Conservation (phyloP, 345 rosid genomes). For the Eucalyptus grandis region DNA sequence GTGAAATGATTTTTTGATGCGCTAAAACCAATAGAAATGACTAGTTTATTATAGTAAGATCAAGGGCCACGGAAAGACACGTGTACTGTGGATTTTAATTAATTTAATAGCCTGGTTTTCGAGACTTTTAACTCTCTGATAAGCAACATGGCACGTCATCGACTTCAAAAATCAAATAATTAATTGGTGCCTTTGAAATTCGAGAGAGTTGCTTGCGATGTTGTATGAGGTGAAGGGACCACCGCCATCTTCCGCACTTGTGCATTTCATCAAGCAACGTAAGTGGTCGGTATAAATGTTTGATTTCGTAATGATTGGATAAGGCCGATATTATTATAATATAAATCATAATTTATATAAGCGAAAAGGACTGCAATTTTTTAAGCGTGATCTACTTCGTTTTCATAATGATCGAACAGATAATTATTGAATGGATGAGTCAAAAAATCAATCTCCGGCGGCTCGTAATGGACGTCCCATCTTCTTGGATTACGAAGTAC, state of each 20-base stretch:
- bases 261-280: neutral
- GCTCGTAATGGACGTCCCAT: neutral
- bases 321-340: neutral
- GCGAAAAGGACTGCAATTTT: neutral
- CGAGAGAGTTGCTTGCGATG: neutral
- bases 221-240: neutral
- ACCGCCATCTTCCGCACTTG: neutral
- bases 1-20: neutral
- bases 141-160: neutral
- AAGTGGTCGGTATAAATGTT: neutral
- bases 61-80: neutral
- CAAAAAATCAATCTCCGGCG: neutral
- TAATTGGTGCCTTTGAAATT: neutral
- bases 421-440: neutral
- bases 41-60: neutral
- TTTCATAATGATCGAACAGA: neutral
- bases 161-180: neutral
- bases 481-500: neutral
- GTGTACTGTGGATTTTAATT: neutral
- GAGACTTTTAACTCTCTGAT: neutral
- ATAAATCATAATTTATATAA: neutral
- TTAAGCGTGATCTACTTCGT: neutral
- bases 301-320: neutral
- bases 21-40: neutral
- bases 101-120: neutral